Base-by-base conservation (phyloP, 805 yeast genomes). In the Kluyveromyces lactis region DNA sequence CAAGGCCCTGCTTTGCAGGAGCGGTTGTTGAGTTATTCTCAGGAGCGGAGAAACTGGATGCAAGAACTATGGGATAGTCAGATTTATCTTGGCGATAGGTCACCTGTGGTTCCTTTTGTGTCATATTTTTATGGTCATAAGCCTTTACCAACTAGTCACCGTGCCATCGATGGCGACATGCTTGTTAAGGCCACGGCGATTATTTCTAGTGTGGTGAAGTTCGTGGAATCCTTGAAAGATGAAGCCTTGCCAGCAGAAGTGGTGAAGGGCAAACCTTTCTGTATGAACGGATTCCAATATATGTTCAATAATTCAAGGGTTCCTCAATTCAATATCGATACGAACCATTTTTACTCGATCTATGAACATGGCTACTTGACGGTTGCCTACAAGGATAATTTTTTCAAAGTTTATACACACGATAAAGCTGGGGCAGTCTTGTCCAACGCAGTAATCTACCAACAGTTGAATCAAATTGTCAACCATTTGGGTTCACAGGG, bases 41-140 rank as follows among this genome's bases (percentile, higher is more conserved):
- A 63, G 23, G 64, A 55, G 39, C 68, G 64, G 41, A 80, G 86
- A 56, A 90, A 90, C 62, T 90, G 98, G 98, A 71, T 90, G 53
- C 75, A 83, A 34, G 81, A 76, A 44, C 86, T 81, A 72, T 90
- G 98, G 98, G 95, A 90, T 61, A 82, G 84, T 52, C 85, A 83
- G 50, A 95, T 96, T 16, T 90, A 90, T 64, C 69, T 90, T 68
- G 78, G 82, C 30, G 89, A 86, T 66, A 73, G 92, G 49, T 97
- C 86, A 62, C 95, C 97, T 0, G 84, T 90, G n/a, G 84, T 85
- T 19, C 97, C 97, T 10, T 89, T 79, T 56, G 95, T 86, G 27
- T 83, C 95, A 16, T 90, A 90, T 67, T 92, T 86, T 52, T 90
- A 75, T 65, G 73, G 79, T 39, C 95, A 90, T 67, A 81, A 76